A percentile compares a stretch with the other conserved stretches of the same genome.
Conservation (phyloP, 2,329 filamentous ascomycete species). For the Alternaria hordeiaustralica region DNA sequence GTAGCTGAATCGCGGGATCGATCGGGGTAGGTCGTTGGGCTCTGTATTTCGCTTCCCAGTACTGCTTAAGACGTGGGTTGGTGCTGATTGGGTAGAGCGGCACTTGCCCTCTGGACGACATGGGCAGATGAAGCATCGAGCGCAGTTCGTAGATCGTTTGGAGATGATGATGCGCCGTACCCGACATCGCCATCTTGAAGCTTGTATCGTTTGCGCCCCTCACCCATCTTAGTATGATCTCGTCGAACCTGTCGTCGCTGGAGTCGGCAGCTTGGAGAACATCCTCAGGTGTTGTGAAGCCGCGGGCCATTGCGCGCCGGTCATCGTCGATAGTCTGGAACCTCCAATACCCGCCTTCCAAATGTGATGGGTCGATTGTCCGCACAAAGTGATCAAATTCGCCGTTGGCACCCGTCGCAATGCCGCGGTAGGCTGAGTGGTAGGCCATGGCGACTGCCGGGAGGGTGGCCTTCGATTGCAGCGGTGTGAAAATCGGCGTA, state of each 20-base stretch:
- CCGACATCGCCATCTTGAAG: constrained; percentile 2
- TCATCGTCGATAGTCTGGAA: constrained; percentile 22
- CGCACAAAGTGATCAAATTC: constrained; percentile 17
- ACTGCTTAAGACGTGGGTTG: constrained; percentile 5
- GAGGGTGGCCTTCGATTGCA: neutral
- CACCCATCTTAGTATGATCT: constrained; percentile 25
- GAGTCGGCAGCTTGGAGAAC: constrained; percentile 20
- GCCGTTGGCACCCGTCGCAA: constrained; percentile 2
- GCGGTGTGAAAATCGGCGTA: neutral
- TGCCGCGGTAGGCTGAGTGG: constrained; percentile 14
- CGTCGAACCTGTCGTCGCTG: constrained; percentile 9
- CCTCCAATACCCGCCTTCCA: constrained; percentile 21
- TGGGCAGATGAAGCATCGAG: constrained; percentile 10
- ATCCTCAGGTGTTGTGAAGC: constrained; percentile 20
- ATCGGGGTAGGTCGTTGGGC: neutral
- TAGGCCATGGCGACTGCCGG: constrained; percentile 1
- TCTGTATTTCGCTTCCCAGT: constrained; percentile 4
- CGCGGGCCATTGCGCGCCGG: constrained; percentile 14
- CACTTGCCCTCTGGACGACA: constrained; percentile 17
- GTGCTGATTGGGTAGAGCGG: constrained; percentile 20
- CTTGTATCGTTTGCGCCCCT: constrained; percentile 12
- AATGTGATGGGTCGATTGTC: neutral
- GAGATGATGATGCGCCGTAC: constrained; percentile 18
- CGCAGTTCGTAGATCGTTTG: constrained; percentile 20
- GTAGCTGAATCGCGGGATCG: neutral